These are phyloP conservation scores for Cutaneotrichosporon arboriforme DNA, from an alignment of 1,284 basidiomycete species.

Conservation along the genomic window DNA sequence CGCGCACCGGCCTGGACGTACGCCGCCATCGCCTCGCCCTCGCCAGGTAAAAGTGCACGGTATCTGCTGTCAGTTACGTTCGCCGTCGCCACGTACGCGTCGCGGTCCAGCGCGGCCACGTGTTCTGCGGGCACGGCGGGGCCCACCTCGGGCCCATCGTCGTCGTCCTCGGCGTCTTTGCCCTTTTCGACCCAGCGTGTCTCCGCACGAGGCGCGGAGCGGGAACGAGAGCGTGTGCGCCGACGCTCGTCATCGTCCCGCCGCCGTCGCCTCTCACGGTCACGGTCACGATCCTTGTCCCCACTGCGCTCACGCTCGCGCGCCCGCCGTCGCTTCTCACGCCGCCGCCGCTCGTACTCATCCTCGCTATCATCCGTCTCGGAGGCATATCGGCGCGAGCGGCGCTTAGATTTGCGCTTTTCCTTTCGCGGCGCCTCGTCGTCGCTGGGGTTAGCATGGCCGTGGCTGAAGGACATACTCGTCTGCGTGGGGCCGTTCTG, in stretches of 20 bases:
- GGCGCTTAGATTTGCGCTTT: constrained; percentile 10
- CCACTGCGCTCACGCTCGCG: constrained; percentile 17
- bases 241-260: constrained; percentile 6
- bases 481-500: constrained; percentile 52
- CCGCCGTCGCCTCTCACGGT: constrained; percentile 18
- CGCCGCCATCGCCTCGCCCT: constrained; percentile 94
- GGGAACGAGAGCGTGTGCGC: not conserved
- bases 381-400: constrained; percentile 47
- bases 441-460: not conserved
- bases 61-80: constrained; percentile 49
- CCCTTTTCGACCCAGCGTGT: not conserved
- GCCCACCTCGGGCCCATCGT: constrained; percentile 68
- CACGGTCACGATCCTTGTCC: constrained; percentile 2
- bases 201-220: not conserved
- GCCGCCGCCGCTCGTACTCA: constrained; percentile 51
- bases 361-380: constrained; percentile 61
- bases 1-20: constrained; percentile 85
- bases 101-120: too few species aligned
- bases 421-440: not conserved
- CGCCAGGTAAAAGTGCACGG: constrained; percentile 82
- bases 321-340: constrained; percentile 51
- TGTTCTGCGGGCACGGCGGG: constrained; percentile 48
- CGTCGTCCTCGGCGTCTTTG: constrained; percentile 27
- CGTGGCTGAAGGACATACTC: not conserved
- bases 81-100: constrained; percentile 61